Evolutionary conservation across 1,284 basidiomycete genomes (phyloP), one percentile per base, ranked within the genome.

Genomic region (Phylloboletellus chloephorus): DNA sequence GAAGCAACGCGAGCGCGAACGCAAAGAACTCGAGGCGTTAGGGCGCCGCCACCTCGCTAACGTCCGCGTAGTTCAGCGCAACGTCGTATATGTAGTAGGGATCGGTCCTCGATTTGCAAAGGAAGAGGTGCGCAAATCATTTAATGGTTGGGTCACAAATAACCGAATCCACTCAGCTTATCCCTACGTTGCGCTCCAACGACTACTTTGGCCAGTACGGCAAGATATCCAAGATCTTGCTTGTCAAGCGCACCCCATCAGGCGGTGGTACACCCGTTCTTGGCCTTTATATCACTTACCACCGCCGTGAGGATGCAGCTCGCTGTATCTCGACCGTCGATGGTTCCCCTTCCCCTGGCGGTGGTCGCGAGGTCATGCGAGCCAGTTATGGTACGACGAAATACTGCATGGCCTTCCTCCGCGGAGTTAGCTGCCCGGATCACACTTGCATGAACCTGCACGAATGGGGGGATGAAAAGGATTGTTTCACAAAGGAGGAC

Each of bases 151-250:
- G 16, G 25, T 39, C 35, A 32, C 34, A 38, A 45, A 44, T 52
- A 31, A 40, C 41, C 49, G 44, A 48, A 36, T 49, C 39, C 31
- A 44, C 51, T 26, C 25, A 97, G 90, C 82, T 96, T 34, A 90
- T 98, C 49, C 86, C 93, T 2, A 92, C 93, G 9, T 71, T 99
- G 31, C 89, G 94, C 38, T 94, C 92, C 10, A 87, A 86, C 57
- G 96, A 99, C 52, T 97, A 96, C 66, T 98, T 98, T 65, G 96
- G 96, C 5, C 93, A 97, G 63, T 98, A 98, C 65, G 96, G 96
- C 51, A 96, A 95, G 69, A 97, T 99, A 53, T 83, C 88, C 34
- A 97, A 97, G 69, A 90, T 98, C 45, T 74, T 97, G 40, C 79
- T 99, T 34, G 86, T 90, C 42, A 96, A 98, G 65, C 85, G 95